Conservation (phyloP, 2,329 filamentous ascomycete genomes). For the Lachnellula suecica region DNA sequence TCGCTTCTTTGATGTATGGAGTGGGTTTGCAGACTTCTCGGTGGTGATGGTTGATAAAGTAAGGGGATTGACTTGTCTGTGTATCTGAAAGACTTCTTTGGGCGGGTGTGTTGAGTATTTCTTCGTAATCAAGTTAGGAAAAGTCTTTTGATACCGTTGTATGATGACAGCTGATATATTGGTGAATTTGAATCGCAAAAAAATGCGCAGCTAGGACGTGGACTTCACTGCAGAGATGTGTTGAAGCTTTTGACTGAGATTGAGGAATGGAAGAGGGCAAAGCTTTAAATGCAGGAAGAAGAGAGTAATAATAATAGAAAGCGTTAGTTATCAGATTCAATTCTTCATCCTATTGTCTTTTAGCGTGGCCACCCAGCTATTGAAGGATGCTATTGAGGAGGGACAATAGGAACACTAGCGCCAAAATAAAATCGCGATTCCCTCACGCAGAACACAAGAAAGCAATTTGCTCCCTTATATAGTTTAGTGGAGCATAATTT, state of each 20-base stretch:
- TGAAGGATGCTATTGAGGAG: slow-evolving; percentile 7
- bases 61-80: no score
- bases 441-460: not conserved
- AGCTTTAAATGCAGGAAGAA: not conserved
- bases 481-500: no score
- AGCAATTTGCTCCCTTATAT: not conserved
- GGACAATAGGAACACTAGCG: slow-evolving; percentile 13
- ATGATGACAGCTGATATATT: not conserved
- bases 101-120: no score
- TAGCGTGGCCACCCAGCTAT: not conserved
- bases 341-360: slow-evolving; percentile 8
- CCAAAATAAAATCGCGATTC: not conserved
- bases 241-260: not conserved
- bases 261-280: not conserved
- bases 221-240: not conserved
- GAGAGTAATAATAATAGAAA: not conserved
- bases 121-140: no score
- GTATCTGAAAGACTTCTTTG: no score
- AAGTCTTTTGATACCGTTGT: no score
- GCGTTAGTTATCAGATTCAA: not conserved
- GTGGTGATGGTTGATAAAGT: no score
- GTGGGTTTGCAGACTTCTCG: no score
- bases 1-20: no score
- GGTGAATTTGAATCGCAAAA: not conserved
- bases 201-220: no score